Evolutionary conservation across 1,284 basidiomycete species (phyloP).

Genomic region (Fistulinella cinereoalba): DNA sequence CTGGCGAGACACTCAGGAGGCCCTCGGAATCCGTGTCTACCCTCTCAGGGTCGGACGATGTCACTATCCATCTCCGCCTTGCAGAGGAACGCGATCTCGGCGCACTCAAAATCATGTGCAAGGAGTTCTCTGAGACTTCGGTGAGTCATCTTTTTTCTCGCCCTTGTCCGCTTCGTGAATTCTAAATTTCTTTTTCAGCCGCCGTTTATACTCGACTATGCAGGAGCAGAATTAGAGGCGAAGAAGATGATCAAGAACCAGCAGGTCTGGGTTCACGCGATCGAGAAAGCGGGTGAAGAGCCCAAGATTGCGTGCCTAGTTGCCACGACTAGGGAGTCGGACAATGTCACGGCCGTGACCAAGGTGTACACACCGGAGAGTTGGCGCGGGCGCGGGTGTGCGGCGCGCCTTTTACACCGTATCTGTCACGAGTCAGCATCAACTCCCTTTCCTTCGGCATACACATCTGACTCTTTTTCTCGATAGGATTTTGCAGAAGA

Average conservation of each 20-base stretch:
- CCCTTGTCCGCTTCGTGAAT: background rate
- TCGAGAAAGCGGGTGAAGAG: conserved; percentile 25
- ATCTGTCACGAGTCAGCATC: conserved; percentile 41
- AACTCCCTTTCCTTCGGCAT: background rate
- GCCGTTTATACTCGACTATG: conserved; percentile 51
- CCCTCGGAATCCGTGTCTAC: conserved; percentile 20
- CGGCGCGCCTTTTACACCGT: conserved; percentile 42
- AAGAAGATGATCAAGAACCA: conserved; percentile 42
- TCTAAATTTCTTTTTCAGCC: conserved; percentile 22
- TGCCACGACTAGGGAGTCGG: conserved; percentile 46
- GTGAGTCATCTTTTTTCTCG: conserved; percentile 38
- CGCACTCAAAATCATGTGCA: conserved; percentile 47
- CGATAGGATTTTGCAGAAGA: conserved; percentile 32
- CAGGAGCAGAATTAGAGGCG: conserved; percentile 51
- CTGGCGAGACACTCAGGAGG: conserved; percentile 38
- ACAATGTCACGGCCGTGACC: conserved; percentile 43
- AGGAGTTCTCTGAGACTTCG: conserved; percentile 55
- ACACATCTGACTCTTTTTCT: background rate
- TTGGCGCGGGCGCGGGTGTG: conserved; percentile 44
- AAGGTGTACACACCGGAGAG: conserved; percentile 47
- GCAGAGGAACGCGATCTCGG: conserved; percentile 44
- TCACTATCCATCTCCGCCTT: conserved; percentile 40
- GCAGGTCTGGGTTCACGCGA: conserved; percentile 61
- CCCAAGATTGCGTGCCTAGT: conserved; percentile 60
- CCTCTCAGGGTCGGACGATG: conserved; percentile 9